Percentiles rank a stretch among this genome's conserved stretches.
These are phyloP conservation scores for Macrocybe gigantea DNA, from an alignment of 768 basidiomycete species.

Conservation along the genomic window DNA sequence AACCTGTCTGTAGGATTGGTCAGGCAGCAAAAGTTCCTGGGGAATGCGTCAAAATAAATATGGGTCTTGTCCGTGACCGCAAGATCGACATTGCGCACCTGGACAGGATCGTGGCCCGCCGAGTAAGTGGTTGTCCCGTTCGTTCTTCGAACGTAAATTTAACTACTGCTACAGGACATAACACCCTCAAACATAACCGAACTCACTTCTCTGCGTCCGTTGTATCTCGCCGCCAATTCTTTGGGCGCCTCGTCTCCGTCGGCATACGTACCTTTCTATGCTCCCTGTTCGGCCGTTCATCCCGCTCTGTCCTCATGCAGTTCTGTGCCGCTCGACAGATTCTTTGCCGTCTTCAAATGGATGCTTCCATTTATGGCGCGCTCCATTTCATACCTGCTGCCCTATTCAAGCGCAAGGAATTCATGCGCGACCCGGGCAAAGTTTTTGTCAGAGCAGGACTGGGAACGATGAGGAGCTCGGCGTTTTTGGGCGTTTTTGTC, in stretches of 20 bases:
- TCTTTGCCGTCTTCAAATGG: constrained; percentile 78
- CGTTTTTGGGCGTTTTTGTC: constrained; percentile 83
- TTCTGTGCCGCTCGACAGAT: constrained; percentile 58
- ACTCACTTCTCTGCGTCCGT: constrained; percentile 38
- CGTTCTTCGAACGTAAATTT: neutral
- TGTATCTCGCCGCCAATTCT: constrained; percentile 14
- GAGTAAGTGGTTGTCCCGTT: constrained; percentile 26
- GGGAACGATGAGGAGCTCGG: constrained; percentile 78
- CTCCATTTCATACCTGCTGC: constrained; percentile 85
- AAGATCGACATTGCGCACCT: constrained; percentile 51
- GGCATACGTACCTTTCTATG: constrained; percentile 45
- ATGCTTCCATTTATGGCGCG: constrained; percentile 84
- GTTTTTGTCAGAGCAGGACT: constrained; percentile 60
- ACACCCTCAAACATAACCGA: constrained; percentile 43
- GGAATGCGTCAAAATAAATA: constrained; percentile 57
- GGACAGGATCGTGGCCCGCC: constrained; percentile 42
- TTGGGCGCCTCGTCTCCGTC: constrained; percentile 14
- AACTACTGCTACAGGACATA: constrained; percentile 34
- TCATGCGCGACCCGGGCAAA: constrained; percentile 57
- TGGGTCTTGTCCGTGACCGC: constrained; percentile 51
- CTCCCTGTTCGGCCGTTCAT: constrained; percentile 71
- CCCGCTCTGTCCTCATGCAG: constrained; percentile 61
- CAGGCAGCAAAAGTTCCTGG: constrained; percentile 60
- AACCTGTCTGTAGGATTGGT: constrained; percentile 48
- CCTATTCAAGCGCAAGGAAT: constrained; percentile 68